Evolutionary conservation across 768 basidiomycete species (phyloP).

Genomic region (Tricholoma bakamatsutake): DNA sequence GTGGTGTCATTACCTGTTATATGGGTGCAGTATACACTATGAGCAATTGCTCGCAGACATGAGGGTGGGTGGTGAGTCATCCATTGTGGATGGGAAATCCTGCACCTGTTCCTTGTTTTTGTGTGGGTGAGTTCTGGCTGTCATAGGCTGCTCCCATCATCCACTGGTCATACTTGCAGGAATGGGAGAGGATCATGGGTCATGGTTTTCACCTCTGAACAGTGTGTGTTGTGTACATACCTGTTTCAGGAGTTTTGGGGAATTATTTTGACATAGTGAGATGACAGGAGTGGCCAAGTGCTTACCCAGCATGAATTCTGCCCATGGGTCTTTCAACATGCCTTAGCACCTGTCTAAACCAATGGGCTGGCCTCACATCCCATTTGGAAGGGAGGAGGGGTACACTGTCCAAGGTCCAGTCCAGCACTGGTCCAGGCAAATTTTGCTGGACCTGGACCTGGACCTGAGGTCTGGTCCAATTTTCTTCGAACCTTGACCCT

Average conservation of each 20-base stretch:
- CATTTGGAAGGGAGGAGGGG: neutral
- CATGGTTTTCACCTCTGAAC: neutral
- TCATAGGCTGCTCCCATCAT: neutral
- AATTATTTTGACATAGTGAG: neutral
- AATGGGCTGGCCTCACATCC: neutral
- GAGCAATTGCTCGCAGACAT: too few relatives aligned
- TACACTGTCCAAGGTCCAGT: too few relatives aligned
- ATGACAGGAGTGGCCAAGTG: neutral
- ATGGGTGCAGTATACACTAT: neutral
- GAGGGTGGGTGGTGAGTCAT: neutral
- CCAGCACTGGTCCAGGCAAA: too few relatives aligned
- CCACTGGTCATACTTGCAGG: neutral
- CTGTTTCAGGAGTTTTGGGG: neutral
- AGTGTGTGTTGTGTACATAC: neutral
- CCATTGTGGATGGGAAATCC: neutral
- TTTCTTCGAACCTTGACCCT: too few relatives aligned
- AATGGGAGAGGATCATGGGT: neutral
- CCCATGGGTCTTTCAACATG: neutral
- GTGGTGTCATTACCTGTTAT: neutral
- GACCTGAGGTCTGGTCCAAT: too few relatives aligned
- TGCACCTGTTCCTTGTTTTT: neutral
- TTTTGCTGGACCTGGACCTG: too few relatives aligned
- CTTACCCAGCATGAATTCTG: neutral
- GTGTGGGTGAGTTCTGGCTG: neutral
- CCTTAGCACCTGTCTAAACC: neutral